Conservation (phyloP, 805 yeast species). For the Sugiyamaella marilandica region DNA sequence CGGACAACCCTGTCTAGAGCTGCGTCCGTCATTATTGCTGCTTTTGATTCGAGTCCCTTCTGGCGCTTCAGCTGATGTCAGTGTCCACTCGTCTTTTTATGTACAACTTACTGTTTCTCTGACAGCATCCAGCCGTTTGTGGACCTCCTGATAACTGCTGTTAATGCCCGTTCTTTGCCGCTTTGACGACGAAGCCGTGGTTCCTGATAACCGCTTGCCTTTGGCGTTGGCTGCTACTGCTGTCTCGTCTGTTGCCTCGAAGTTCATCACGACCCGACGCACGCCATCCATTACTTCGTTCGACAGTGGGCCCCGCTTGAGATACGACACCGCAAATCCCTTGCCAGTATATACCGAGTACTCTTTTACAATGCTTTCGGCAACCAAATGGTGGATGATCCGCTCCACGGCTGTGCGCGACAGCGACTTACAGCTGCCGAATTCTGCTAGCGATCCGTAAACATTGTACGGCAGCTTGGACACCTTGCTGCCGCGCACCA, state of each 20-base stretch:
- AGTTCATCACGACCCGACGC: constrained; percentile 21
- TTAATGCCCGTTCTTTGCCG: not conserved
- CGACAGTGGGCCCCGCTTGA: constrained; percentile 58
- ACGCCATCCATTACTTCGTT: constrained; percentile 41
- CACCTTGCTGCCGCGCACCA: constrained; percentile 66
- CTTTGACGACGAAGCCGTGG: not conserved
- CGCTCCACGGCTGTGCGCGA: constrained; percentile 51
- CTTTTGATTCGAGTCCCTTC: not conserved
- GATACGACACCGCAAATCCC: constrained; percentile 80
- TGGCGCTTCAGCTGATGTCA: not conserved
- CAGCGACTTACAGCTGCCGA: not conserved
- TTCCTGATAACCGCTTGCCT: not conserved
- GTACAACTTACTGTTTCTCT: not conserved
- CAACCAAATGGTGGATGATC: constrained; percentile 70
- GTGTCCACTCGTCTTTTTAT: not conserved
- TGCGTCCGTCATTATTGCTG: not conserved
- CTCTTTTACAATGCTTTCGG: constrained; percentile 63
- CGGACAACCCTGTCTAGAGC: not conserved
- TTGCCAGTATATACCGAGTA: constrained; percentile 61
- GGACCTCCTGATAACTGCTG: not conserved
- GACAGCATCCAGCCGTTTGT: not conserved
- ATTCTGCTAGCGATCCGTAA: constrained; percentile 57
- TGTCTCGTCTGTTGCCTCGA: constrained; percentile 5
- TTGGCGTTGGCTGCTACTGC: constrained; percentile 15
- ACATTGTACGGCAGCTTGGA: constrained; percentile 60